Conservation (phyloP, 768 basidiomycete species). For the Psilocybe azurescens region DNA sequence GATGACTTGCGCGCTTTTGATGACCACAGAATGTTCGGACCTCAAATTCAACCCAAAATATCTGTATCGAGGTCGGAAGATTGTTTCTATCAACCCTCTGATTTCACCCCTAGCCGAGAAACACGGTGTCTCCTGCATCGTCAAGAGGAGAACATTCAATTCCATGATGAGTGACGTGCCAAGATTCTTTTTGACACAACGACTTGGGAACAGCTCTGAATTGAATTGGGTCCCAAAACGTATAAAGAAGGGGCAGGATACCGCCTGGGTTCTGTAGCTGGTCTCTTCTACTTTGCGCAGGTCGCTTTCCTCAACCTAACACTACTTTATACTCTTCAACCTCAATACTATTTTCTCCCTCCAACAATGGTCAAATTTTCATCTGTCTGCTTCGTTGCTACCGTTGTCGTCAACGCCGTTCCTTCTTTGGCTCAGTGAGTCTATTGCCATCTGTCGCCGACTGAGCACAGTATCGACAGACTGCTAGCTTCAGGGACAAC, state of each 20-base stretch:
- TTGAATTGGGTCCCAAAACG: background rate
- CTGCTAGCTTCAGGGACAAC: background rate
- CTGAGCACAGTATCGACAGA: no score
- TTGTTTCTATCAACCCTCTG: background rate
- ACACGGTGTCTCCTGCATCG: background rate
- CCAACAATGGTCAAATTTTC: slow-evolving; percentile 10
- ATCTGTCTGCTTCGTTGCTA: background rate
- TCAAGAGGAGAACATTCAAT: background rate
- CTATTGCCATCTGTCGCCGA: no score
- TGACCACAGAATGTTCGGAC: background rate
- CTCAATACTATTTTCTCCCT: background rate
- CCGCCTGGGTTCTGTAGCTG: slow-evolving; percentile 1
- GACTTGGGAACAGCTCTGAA: background rate
- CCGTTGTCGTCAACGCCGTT: background rate
- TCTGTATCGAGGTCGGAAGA: background rate
- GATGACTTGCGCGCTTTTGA: no score
- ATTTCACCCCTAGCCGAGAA: background rate
- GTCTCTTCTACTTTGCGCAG: slow-evolving; percentile 12
- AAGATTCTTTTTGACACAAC: background rate
- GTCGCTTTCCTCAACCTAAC: slow-evolving; percentile 10
- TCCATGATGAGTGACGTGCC: background rate
- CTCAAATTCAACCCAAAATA: background rate
- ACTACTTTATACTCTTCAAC: background rate
- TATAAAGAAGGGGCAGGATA: background rate
- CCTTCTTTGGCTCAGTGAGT: slow-evolving; percentile 7